Evolutionary conservation across 176 grass and related monocot genomes (phyloP).

Genomic region (Tillandsia leiboldiana): DNA sequence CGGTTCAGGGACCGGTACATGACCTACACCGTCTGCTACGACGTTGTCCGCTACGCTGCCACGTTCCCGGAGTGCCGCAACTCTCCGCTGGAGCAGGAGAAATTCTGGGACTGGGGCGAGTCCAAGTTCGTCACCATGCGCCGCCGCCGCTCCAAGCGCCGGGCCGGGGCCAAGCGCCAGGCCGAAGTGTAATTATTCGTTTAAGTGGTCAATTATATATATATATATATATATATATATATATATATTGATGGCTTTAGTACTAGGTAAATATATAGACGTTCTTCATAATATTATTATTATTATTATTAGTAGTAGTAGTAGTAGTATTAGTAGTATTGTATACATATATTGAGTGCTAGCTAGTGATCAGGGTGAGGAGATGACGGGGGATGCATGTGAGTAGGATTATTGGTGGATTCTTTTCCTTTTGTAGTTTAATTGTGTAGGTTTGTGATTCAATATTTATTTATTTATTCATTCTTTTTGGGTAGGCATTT

Average conservation of each 20-base stretch:
- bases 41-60: constrained; percentile 45
- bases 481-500: neutral
- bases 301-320: too few relatives aligned
- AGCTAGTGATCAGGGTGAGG: too few relatives aligned
- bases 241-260: neutral
- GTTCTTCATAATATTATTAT: neutral
- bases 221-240: neutral
- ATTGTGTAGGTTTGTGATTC: neutral
- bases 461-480: neutral
- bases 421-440: neutral
- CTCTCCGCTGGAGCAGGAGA: constrained; percentile 40
- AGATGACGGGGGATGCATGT: neutral
- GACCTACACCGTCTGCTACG: constrained; percentile 83
- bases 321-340: too few relatives aligned
- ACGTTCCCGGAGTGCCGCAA: constrained; percentile 72
- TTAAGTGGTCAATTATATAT: neutral
- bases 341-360: too few relatives aligned
- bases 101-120: constrained; percentile 68
- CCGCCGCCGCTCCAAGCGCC: constrained; percentile 4
- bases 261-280: neutral
- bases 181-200: neutral
- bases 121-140: constrained; percentile 51
- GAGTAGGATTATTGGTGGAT: neutral
- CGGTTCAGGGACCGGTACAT: constrained; percentile 45
- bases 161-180: constrained; percentile 18